Conservation (phyloP, 2,329 filamentous ascomycete species). For the Waltergamsia citrina region DNA sequence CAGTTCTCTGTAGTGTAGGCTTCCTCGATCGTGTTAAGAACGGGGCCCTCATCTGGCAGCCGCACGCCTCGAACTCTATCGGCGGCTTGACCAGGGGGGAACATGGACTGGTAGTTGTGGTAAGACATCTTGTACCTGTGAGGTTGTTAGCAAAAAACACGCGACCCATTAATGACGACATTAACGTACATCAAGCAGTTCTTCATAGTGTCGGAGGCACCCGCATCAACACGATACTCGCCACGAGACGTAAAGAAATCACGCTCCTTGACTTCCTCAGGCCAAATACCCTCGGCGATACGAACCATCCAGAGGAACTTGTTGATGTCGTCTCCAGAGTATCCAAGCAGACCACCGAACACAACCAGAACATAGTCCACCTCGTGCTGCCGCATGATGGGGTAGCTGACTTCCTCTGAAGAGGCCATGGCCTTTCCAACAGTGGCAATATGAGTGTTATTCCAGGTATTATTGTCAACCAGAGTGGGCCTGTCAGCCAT, state of each 20-base stretch:
- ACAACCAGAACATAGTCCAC: constrained; percentile 98
- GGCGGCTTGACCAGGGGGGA: constrained; percentile 80
- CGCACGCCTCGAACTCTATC: constrained; percentile 80
- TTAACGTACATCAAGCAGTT: constrained; percentile 93
- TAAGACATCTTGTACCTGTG: constrained; percentile 99
- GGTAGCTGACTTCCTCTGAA: constrained; percentile 93
- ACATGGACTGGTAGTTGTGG: constrained; percentile 90
- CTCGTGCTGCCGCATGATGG: constrained; percentile 96
- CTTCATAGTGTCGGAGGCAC: constrained; percentile 93
- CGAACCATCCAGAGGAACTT: constrained; percentile 99
- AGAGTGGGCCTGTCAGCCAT: constrained; percentile 97
- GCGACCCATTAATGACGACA: not conserved
- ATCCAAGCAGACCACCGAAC: constrained; percentile 90
- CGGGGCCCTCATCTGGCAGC: constrained; percentile 75
- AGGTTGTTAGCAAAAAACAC: constrained; percentile 12
- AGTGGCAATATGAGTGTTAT: constrained; percentile 98
- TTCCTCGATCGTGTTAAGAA: constrained; percentile 85
- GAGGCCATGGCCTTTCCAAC: constrained; percentile 99
- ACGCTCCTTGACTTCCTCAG: constrained; percentile 96
- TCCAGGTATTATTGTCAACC: constrained; percentile 99
- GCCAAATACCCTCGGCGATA: constrained; percentile 98
- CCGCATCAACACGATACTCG: constrained; percentile 90
- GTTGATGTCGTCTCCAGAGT: constrained; percentile 98
- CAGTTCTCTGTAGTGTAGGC: constrained; percentile 99
- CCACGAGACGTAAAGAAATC: constrained; percentile 90